phyloP scores from a whole-genome alignment of 2,329 filamentous ascomycete genomes.

The Stachybotrys chartarum region DNA sequence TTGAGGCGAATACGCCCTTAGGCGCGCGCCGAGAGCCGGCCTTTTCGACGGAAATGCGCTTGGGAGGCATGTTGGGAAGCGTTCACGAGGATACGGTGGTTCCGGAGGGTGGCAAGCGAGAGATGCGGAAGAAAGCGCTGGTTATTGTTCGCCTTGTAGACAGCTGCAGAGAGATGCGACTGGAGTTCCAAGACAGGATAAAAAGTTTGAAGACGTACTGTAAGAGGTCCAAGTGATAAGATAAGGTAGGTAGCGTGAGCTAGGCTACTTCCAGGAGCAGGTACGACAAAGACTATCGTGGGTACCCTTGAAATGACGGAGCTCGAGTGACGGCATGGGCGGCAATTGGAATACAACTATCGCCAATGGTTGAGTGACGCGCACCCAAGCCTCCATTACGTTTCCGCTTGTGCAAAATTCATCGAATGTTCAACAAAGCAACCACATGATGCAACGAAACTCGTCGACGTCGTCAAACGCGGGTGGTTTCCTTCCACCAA shows the following conservation, averaged over 20 bases:
- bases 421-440: too few relatives aligned
- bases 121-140: background rate
- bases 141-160: background rate
- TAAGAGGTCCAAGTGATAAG: background rate
- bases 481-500: conserved; percentile 45
- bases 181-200: too few relatives aligned
- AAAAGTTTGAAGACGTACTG: too few relatives aligned
- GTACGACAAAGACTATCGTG: too few relatives aligned
- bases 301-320: too few relatives aligned
- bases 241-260: background rate
- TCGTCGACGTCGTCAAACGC: conserved; percentile 12
- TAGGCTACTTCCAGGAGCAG: too few relatives aligned
- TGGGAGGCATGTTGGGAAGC: conserved; percentile 51
- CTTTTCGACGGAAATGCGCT: conserved; percentile 47
- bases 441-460: background rate
- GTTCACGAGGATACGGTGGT: background rate
- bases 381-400: too few relatives aligned
- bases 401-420: too few relatives aligned
- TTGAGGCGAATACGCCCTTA: conserved; percentile 46
- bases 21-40: conserved; percentile 31
- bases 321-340: too few relatives aligned
- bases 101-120: background rate
- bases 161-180: too few relatives aligned
- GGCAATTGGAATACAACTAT: too few relatives aligned
- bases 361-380: too few relatives aligned